A percentile compares a stretch with the other conserved stretches of the same genome.
Conservation (phyloP, 768 basidiomycete genomes). For the Strobilomyces dryophilus region DNA sequence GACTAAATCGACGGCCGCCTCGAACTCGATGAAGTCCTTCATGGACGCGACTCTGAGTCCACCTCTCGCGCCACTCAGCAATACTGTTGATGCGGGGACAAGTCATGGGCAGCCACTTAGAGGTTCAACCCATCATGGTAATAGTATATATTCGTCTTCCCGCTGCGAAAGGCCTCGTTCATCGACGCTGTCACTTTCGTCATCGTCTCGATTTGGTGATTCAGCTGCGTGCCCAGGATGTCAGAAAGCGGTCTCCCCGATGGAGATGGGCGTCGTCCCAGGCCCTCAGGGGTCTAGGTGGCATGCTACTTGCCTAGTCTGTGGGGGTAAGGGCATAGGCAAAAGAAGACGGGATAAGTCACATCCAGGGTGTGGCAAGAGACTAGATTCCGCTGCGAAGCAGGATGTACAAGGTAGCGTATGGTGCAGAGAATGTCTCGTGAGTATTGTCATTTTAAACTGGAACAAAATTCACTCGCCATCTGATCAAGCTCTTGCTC, state of each 20-base stretch:
- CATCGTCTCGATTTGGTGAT: constrained; percentile 32
- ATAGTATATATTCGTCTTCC: constrained; percentile 25
- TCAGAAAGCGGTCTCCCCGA: constrained; percentile 64
- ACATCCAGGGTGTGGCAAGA: constrained; percentile 78
- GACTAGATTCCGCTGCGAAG: constrained; percentile 79
- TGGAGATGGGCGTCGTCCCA: constrained; percentile 84
- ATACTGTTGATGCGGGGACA: constrained; percentile 4
- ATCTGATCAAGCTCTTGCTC: constrained; percentile 48
- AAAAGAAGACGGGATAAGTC: constrained; percentile 47
- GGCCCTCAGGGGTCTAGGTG: constrained; percentile 80
- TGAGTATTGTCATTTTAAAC: constrained; percentile 33
- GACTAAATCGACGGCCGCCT: constrained; percentile 10
- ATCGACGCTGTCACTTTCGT: constrained; percentile 13
- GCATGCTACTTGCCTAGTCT: constrained; percentile 75
- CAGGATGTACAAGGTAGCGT: constrained; percentile 62
- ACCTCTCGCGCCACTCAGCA: constrained; percentile 19
- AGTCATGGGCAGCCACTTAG: constrained; percentile 9
- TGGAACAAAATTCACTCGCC: constrained; percentile 2
- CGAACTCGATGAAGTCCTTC: constrained; percentile 10
- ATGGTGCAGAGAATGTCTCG: constrained; percentile 84
- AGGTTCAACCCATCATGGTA: constrained; percentile 11
- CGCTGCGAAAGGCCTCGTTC: constrained; percentile 26
- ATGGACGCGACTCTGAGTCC: constrained; percentile 13
- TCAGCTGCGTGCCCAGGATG: constrained; percentile 71
- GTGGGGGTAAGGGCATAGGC: constrained; percentile 60